Evolutionary conservation across 768 basidiomycete species (phyloP).

Genomic region (Kwoniella mangroviensis): DNA sequence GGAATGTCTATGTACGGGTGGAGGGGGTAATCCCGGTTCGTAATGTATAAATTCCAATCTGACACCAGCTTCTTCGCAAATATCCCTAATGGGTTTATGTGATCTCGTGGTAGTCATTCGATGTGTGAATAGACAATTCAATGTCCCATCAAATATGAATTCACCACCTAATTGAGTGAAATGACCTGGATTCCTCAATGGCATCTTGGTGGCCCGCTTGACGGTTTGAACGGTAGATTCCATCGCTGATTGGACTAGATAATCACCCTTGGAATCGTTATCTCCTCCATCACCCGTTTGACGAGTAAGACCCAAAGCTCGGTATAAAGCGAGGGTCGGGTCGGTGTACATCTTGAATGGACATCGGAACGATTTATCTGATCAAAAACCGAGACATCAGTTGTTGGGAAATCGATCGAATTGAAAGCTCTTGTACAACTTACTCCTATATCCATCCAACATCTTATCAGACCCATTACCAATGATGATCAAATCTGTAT

Average conservation of each 20-base stretch:
- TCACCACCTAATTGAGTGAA: slow-evolving; percentile 84
- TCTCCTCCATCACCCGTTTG: slow-evolving; percentile 62
- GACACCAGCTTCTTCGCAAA: slow-evolving; percentile 69
- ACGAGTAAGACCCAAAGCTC: slow-evolving; percentile 74
- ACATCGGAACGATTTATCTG: slow-evolving; percentile 69
- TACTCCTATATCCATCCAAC: slow-evolving; percentile 74
- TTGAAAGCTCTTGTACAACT: slow-evolving; percentile 38
- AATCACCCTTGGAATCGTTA: slow-evolving; percentile 63
- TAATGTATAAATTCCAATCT: slow-evolving; percentile 50
- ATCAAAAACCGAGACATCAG: too few relatives aligned
- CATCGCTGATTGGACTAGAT: slow-evolving; percentile 70
- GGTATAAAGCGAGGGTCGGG: slow-evolving; percentile 71
- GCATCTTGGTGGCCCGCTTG: slow-evolving; percentile 64
- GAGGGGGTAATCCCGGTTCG: slow-evolving; percentile 49
- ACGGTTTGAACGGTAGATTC: slow-evolving; percentile 76
- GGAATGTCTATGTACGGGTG: slow-evolving; percentile 41
- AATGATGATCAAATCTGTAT: slow-evolving; percentile 72
- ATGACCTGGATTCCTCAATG: slow-evolving; percentile 64
- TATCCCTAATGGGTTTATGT: slow-evolving; percentile 73
- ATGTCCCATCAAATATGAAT: slow-evolving; percentile 70
- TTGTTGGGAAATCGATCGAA: background rate
- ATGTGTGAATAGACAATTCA: slow-evolving; percentile 75
- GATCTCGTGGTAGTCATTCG: slow-evolving; percentile 78
- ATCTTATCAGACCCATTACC: slow-evolving; percentile 77
- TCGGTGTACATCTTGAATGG: slow-evolving; percentile 80